phyloP scores from a whole-genome alignment of 345 rosid genomes.

The Pugionium dolabratum region DNA sequence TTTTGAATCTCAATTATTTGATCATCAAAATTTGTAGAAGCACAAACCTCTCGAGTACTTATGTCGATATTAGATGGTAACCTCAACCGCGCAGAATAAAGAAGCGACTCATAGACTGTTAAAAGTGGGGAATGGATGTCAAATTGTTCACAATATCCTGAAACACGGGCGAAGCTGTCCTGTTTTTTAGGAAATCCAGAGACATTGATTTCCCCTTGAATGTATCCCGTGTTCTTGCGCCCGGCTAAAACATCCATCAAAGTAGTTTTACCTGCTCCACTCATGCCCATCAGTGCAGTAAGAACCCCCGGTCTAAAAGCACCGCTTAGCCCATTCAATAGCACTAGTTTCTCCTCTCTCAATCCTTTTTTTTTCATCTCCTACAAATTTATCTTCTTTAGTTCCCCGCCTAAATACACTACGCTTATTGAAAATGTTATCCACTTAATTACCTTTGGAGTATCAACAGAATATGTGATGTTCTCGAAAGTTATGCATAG shows the following conservation, averaged over 20 bases:
- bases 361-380: slow-evolving; percentile 37
- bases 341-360: slow-evolving; percentile 32
- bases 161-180: slow-evolving; percentile 40
- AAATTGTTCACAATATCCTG: slow-evolving; percentile 42
- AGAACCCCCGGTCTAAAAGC: slow-evolving; percentile 38
- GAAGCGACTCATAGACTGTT: slow-evolving; percentile 42
- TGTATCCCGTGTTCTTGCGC: slow-evolving; percentile 41
- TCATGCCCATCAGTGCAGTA: slow-evolving; percentile 43
- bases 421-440: background rate
- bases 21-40: background rate
- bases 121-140: slow-evolving; percentile 44
- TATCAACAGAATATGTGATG: slow-evolving; percentile 45
- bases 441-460: slow-evolving; percentile 37
- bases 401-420: background rate
- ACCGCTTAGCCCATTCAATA: slow-evolving; percentile 38
- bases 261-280: slow-evolving; percentile 45
- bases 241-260: slow-evolving; percentile 44
- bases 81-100: slow-evolving; percentile 40
- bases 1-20: background rate
- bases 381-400: slow-evolving; percentile 18
- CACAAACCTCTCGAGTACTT: slow-evolving; percentile 30
- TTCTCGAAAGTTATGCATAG: slow-evolving; percentile 45
- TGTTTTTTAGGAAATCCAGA: slow-evolving; percentile 40
- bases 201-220: slow-evolving; percentile 33
- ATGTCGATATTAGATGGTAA: slow-evolving; percentile 30